Percentiles rank a stretch among this genome's conserved stretches.
Conservation (phyloP, 192 early-diverging fungal species). For the Mortierella hygrophila region DNA sequence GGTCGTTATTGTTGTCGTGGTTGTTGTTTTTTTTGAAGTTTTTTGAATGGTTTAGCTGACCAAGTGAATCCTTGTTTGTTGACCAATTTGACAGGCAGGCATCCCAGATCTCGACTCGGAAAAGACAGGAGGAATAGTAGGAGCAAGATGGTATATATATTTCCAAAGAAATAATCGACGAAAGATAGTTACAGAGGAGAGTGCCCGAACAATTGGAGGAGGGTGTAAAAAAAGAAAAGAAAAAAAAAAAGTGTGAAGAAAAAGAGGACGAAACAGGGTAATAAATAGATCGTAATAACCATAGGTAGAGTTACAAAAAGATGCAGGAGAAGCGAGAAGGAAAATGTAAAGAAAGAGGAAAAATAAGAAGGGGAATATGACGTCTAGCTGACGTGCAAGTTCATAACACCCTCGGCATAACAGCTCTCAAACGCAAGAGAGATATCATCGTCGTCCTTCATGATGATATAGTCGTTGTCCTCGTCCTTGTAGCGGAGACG, state of each 20-base stretch:
- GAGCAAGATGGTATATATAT: conserved; percentile 9
- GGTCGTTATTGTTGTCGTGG: conserved; percentile 7
- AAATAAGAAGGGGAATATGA: not conserved
- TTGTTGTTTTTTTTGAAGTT: not conserved
- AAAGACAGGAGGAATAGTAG: conserved; percentile 4
- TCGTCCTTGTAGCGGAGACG: conserved; percentile 93
- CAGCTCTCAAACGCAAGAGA: conserved; percentile 89
- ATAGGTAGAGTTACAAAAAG: not conserved
- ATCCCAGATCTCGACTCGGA: not conserved
- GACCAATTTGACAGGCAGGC: conserved; percentile 9
- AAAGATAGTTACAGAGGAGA: conserved; percentile 9
- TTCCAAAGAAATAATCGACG: not conserved
- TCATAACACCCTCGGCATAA: conserved; percentile 60
- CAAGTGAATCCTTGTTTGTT: not conserved
- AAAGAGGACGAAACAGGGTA: not conserved
- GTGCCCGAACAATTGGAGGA: not conserved
- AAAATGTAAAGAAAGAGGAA: not conserved
- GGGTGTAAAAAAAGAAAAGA: not conserved
- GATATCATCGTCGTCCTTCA: conserved; percentile 93
- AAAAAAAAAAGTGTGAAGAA: not conserved
- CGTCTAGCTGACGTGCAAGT: conserved; percentile 64
- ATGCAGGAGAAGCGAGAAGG: not conserved
- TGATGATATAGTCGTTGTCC: conserved; percentile 90
- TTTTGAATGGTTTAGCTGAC: not conserved
- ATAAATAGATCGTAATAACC: not conserved